Percentiles rank a stretch among this genome's conserved stretches.
These are phyloP conservation scores for Chaetoscypha palmicola DNA, from an alignment of 2,329 filamentous ascomycete genomes.

Conservation along the genomic window DNA sequence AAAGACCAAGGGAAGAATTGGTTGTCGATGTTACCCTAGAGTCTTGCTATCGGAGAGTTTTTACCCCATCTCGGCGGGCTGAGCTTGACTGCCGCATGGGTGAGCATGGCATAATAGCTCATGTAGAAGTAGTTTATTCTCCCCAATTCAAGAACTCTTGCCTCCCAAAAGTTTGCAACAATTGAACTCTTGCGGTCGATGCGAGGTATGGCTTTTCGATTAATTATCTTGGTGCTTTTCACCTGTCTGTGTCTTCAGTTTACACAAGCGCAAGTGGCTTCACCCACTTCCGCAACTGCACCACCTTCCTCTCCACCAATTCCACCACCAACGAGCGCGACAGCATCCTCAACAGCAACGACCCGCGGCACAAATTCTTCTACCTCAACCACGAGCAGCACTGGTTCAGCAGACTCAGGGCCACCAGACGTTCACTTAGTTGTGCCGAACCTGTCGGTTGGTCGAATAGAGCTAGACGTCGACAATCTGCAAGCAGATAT, in stretches of 20 bases:
- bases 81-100: too few relatives aligned
- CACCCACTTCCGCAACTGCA: neutral
- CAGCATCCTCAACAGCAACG: conserved; percentile 1
- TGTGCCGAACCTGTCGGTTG: conserved; percentile 51
- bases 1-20: too few relatives aligned
- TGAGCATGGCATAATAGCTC: too few relatives aligned
- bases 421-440: conserved; percentile 51
- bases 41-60: too few relatives aligned
- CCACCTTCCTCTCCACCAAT: conserved; percentile 22
- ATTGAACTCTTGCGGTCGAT: too few relatives aligned
- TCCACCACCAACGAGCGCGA: conserved; percentile 1
- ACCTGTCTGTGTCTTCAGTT: conserved; percentile 1
- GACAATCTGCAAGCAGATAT: conserved; percentile 52
- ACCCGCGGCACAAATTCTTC: conserved; percentile 2
- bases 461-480: conserved; percentile 52
- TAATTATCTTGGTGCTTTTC: conserved; percentile 1
- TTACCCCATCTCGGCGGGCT: neutral
- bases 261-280: neutral
- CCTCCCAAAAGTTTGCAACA: too few relatives aligned
- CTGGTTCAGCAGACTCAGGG: conserved; percentile 20
- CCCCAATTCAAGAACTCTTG: too few relatives aligned
- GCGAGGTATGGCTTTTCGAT: conserved; percentile 3
- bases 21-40: too few relatives aligned
- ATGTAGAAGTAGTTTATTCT: too few relatives aligned
- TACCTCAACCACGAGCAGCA: conserved; percentile 5